Percentiles rank a stretch among this genome's conserved stretches.
Evolutionary conservation across 331 rosid species (phyloP).

Genomic region (Quercus tomentella): DNA sequence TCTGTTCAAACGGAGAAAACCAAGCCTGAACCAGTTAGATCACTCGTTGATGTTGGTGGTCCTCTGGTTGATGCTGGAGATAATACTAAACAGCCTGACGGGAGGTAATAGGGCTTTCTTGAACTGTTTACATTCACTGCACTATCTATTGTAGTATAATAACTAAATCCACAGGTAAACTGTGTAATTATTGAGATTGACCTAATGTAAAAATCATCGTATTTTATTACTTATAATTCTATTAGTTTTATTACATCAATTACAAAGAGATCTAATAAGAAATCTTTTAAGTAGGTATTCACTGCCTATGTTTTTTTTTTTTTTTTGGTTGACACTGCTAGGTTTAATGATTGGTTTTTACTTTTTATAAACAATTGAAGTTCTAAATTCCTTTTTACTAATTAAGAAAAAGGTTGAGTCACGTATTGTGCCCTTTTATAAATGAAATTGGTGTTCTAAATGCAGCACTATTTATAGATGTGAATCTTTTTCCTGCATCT

Average conservation of each 20-base stretch:
- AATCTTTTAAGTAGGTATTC: not conserved
- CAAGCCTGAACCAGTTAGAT: constrained; percentile 46
- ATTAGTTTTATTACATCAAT: not conserved
- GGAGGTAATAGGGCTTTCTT: constrained; percentile 36
- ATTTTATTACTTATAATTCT: too few relatives aligned
- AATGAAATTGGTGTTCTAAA: not conserved
- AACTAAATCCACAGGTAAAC: constrained; percentile 19
- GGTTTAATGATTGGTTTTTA: not conserved
- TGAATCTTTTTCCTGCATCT: not conserved
- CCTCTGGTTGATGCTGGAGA: constrained; percentile 85
- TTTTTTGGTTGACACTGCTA: not conserved
- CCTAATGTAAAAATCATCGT: not conserved
- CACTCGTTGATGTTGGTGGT: constrained; percentile 52
- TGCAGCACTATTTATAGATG: not conserved
- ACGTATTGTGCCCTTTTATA: too few relatives aligned
- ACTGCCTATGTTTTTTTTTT: not conserved
- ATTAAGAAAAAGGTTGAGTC: too few relatives aligned
- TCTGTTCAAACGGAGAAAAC: constrained; percentile 46
- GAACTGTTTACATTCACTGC: constrained; percentile 5
- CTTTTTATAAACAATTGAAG: too few relatives aligned
- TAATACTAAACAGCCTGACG: constrained; percentile 46
- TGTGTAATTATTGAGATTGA: not conserved
- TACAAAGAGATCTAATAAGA: not conserved
- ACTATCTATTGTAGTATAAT: not conserved
- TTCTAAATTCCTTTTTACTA: too few relatives aligned